Percentiles rank a stretch among this genome's conserved stretches.
phyloP scores from a whole-genome alignment of 306 rosid species.

The Nissolia schottii region DNA sequence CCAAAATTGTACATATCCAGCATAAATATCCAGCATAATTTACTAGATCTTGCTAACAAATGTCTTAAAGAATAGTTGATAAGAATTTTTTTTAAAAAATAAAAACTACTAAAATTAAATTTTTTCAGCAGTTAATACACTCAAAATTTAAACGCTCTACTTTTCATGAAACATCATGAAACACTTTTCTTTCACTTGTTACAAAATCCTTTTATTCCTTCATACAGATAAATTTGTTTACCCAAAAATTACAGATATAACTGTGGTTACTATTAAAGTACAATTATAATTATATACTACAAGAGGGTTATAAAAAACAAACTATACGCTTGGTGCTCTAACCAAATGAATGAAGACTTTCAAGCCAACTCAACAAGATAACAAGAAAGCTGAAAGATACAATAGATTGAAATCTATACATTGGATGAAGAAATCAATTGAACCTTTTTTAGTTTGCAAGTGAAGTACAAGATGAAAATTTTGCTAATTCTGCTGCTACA shows the following conservation, averaged over 20 bases:
- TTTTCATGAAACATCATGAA: no score
- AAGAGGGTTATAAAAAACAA: neutral
- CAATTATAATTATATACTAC: neutral
- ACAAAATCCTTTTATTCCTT: neutral
- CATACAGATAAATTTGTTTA: no score
- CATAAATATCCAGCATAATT: no score
- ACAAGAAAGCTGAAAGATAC: neutral
- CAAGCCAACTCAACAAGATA: neutral
- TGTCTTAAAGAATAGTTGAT: no score
- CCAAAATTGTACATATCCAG: no score
- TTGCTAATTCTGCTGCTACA: constrained; percentile 36
- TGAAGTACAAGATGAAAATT: constrained; percentile 22
- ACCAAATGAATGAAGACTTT: neutral
- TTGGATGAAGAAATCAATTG: constrained; percentile 27
- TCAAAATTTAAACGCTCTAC: no score
- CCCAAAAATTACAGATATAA: no score
- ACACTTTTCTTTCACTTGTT: no score
- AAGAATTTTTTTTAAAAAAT: no score
- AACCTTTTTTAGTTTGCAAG: constrained; percentile 29
- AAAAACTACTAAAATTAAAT: no score
- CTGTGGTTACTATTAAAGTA: neutral
- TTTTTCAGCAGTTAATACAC: no score
- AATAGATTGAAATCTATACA: constrained; percentile 29
- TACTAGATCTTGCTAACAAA: no score
- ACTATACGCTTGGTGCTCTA: neutral